Conservation (phyloP, 2,329 filamentous ascomycete species). For the Cordyceps farinosa region DNA sequence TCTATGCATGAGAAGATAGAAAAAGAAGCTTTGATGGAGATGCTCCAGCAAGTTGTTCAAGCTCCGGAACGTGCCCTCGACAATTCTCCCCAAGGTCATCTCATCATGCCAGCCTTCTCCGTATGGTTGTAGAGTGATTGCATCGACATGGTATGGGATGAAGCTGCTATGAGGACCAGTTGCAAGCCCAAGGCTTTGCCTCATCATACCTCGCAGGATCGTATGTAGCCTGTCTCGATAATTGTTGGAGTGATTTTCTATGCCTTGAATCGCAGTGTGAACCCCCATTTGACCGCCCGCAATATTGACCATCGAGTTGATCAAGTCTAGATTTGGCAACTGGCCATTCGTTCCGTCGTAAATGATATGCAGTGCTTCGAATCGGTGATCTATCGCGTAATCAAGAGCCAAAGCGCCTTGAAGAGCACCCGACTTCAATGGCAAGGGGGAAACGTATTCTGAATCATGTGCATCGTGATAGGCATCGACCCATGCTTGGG, state of each 20-base stretch:
- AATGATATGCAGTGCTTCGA: slow-evolving; percentile 83
- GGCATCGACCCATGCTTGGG: slow-evolving; percentile 95
- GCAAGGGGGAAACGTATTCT: slow-evolving; percentile 66
- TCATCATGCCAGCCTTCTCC: slow-evolving; percentile 96
- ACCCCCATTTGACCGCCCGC: slow-evolving; percentile 92
- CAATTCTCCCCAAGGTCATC: slow-evolving; percentile 85
- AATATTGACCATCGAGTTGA: slow-evolving; percentile 89
- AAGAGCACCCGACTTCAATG: slow-evolving; percentile 87
- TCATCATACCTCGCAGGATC: slow-evolving; percentile 88
- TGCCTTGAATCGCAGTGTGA: slow-evolving; percentile 75
- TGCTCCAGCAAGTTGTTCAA: slow-evolving; percentile 96
- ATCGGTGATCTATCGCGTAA: slow-evolving; percentile 79
- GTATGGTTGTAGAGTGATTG: slow-evolving; percentile 85
- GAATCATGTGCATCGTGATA: slow-evolving; percentile 88
- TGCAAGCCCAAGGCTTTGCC: slow-evolving; percentile 83
- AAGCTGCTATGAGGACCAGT: slow-evolving; percentile 92
- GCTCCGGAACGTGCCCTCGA: slow-evolving; percentile 88
- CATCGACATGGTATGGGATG: slow-evolving; percentile 96
- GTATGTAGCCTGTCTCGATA: slow-evolving; percentile 82
- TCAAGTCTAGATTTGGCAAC: slow-evolving; percentile 88
- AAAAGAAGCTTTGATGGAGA: slow-evolving; percentile 98
- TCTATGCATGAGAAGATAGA: slow-evolving; percentile 89
- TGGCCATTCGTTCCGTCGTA: slow-evolving; percentile 97
- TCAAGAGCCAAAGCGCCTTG: slow-evolving; percentile 94
- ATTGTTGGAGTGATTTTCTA: slow-evolving; percentile 75